Evolutionary conservation across 129 eudicot species (phyloP).

Genomic region (Escallonia rubra): DNA sequence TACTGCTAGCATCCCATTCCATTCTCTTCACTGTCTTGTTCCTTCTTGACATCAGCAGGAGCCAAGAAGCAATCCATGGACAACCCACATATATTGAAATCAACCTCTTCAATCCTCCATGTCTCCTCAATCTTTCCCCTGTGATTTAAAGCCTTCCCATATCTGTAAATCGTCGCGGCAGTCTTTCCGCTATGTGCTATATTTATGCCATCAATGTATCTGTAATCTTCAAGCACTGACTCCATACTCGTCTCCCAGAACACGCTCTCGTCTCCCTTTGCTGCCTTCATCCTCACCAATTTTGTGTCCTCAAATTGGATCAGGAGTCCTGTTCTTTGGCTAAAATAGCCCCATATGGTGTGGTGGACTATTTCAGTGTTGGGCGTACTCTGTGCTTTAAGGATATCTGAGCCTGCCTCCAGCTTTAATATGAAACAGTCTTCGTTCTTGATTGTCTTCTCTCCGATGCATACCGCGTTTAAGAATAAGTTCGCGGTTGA

Average conservation of each 20-base stretch:
- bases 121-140: slow-evolving; percentile 67
- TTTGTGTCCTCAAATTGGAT: slow-evolving; percentile 75
- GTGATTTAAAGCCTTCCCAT: slow-evolving; percentile 40
- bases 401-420: slow-evolving; percentile 50
- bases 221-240: slow-evolving; percentile 61
- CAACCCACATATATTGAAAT: slow-evolving; percentile 58
- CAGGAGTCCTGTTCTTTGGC: slow-evolving; percentile 81
- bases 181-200: slow-evolving; percentile 70
- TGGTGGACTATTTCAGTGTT: slow-evolving; percentile 69
- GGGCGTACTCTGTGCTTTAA: slow-evolving; percentile 47
- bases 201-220: slow-evolving; percentile 49
- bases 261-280: slow-evolving; percentile 36
- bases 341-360: slow-evolving; percentile 70
- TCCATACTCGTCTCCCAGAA: slow-evolving; percentile 69
- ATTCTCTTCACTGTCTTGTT: not conserved
- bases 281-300: slow-evolving; percentile 52
- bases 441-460: slow-evolving; percentile 46
- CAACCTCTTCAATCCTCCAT: slow-evolving; percentile 66
- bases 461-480: slow-evolving; percentile 65
- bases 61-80: slow-evolving; percentile 57
- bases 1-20: slow-evolving; percentile 11
- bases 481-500: slow-evolving; percentile 64
- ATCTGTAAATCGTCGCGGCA: slow-evolving; percentile 40
- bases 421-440: slow-evolving; percentile 62
- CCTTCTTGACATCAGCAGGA: slow-evolving; percentile 47